Evolutionary conservation across 441 rosid species (phyloP), one percentile per base, ranked within the genome.

Genomic region (Erysimum cheiri): DNA sequence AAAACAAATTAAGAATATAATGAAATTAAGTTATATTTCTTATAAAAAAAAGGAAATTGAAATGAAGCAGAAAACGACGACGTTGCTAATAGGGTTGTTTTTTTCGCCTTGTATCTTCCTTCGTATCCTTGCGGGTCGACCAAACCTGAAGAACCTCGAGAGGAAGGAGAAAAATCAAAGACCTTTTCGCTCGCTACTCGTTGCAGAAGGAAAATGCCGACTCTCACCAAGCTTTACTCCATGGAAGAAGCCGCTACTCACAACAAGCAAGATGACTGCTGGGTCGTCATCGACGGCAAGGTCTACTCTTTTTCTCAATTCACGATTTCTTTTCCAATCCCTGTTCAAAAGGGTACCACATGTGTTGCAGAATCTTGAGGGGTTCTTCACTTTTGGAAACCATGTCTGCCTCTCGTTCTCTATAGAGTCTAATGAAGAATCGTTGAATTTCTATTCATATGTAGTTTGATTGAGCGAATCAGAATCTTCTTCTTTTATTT

Each of bases 201-300:
- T 19, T 19, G 22, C 22, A 74, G 36, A 53, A 37, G 19, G 1
- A 61, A 60, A 68, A 88, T 93, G 96, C 90, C 97, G 75, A 87
- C 91, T 33, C 84, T 91, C 49, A 82, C 92, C 0, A 89, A 87
- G 84, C 86, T 86, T 8, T 86, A 56, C 76, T 56, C 91, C 17
- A 85, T 88, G 87, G 82, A 86, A 74, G 97, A 93, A 83, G 87
- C 84, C 6, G 79, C 96, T 40, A 82, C 70, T n/a, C 97, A 91
- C 73, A 81, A 79, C 81, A 77, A 82, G 71, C 83, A 79, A 76
- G 88, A 91, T 24, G 97, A 89, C 72, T 93, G 96, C 80, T 93
- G 98, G 98, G 49, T 91, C 79, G 89, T 93, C 57, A 75, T 93
- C 67, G 95, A 93, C 60, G 83, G 84, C 81, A 89, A 89, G 89